Evolutionary conservation across 2,329 filamentous ascomycete species (phyloP), one percentile per base, ranked within the genome.

Genomic region (Botryotinia convoluta): DNA sequence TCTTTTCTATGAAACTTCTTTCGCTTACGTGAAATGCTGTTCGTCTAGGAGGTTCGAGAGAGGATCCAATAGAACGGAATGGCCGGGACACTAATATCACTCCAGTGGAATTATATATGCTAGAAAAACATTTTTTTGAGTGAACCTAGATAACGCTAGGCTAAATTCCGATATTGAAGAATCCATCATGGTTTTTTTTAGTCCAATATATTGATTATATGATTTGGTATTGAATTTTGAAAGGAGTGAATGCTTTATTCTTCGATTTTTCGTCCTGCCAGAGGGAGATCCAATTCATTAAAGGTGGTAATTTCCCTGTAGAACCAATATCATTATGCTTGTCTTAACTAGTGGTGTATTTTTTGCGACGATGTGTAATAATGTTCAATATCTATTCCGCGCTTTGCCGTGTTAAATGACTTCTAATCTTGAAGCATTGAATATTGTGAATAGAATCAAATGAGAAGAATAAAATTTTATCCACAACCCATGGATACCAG

Each of bases 161-260:
- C 26, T 54, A 3, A 5, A 54, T 54, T 29, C 6, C 51, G 8
- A 29, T 54, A 54, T 8, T 29, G 51, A 8, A 16, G 5, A 54
- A 1, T 3, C 3, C 12, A 8, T 8, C 6, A 7, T 48, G 1
- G 12, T n/a, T 0, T 7, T 16, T 29, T 54, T 3, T 54, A 0
- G 6, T 16, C n/a, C 51, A 29, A 16, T 1, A 29, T 16, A 54
- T 54, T 29, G 26, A 16, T 29, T 29, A 8, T 54, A 16, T 18
- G 1, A 54, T 18, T 54, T 29, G n/a, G 29, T 54, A n/a, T 4
- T 54, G n/a, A 14, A 51, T n/a, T n/a, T 54, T 54, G n/a, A 54
- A 29, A 54, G 12, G 51, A 54, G 51, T 54, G 51, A 29, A 29
- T 54, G 3, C 7, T 29, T 54, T 29, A 29, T 16, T 54, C 5